These are phyloP conservation scores for Calocybe gambosa DNA, from an alignment of 1,284 basidiomycete genomes.

Conservation along the genomic window DNA sequence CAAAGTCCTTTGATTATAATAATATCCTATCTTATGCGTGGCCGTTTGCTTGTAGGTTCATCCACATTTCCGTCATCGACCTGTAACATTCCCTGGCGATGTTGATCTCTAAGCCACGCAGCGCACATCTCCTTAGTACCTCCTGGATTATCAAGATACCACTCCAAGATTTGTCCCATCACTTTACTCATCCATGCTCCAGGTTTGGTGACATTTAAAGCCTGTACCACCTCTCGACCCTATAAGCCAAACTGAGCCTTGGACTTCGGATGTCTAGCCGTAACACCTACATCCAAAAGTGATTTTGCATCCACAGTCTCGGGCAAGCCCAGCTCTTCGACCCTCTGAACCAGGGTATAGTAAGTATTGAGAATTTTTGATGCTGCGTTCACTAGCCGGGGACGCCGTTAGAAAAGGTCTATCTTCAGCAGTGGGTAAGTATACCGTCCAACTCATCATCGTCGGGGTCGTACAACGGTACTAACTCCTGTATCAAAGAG, in stretches of 20 bases:
- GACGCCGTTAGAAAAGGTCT: not conserved
- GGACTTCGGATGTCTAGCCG: constrained; percentile 1
- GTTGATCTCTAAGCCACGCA: constrained; percentile 59
- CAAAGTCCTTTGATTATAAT: too few relatives aligned
- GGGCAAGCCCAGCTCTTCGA: constrained; percentile 60
- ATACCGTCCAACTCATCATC: constrained; percentile 46
- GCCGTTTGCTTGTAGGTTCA: constrained; percentile 39
- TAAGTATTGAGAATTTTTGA: constrained; percentile 52
- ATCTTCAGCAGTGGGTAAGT: constrained; percentile 10
- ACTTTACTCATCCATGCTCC: constrained; percentile 68
- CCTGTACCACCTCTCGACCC: constrained; percentile 64
- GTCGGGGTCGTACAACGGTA: constrained; percentile 43
- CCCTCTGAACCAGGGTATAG: constrained; percentile 52
- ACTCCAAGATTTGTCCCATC: constrained; percentile 64
- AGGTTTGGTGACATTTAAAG: constrained; percentile 49
- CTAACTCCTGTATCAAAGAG: constrained; percentile 68
- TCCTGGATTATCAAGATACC: constrained; percentile 77
- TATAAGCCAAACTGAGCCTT: constrained; percentile 25
- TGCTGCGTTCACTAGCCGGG: constrained; percentile 25
- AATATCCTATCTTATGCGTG: constrained; percentile 30
- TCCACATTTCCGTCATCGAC: constrained; percentile 24
- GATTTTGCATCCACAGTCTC: constrained; percentile 62
- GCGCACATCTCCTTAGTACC: constrained; percentile 62
- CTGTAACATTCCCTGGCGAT: constrained; percentile 38
- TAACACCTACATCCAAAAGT: constrained; percentile 63